These are phyloP conservation scores for Graphilbum ipis-grandicollis DNA, from an alignment of 2,329 filamentous ascomycete genomes.

Conservation along the genomic window DNA sequence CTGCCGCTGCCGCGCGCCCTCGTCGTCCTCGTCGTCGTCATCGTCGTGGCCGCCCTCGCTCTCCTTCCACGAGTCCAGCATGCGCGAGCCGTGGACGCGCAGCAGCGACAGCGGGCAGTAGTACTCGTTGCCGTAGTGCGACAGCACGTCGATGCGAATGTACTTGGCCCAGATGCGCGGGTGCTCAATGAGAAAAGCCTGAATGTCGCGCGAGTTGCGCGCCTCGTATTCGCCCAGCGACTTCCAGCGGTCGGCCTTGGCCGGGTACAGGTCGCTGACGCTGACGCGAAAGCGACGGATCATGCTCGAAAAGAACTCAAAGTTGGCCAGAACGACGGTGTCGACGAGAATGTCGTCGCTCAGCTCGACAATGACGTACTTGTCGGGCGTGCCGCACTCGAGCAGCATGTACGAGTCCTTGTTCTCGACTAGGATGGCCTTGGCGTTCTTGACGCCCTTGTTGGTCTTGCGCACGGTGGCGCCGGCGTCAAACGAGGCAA, in stretches of 20 bases:
- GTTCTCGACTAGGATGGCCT: constrained; percentile 82
- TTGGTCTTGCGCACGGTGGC: constrained; percentile 88
- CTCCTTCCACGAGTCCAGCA: constrained; percentile 86
- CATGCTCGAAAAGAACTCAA: constrained; percentile 98
- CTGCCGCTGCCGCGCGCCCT: constrained; percentile 21
- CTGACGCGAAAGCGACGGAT: constrained; percentile 80
- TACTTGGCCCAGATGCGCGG: constrained; percentile 94
- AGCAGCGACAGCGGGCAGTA: constrained; percentile 88
- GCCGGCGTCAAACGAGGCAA: constrained; percentile 91
- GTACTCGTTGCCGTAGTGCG: constrained; percentile 89
- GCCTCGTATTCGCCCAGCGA: constrained; percentile 79
- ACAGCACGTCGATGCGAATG: constrained; percentile 76
- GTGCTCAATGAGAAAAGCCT: constrained; percentile 86
- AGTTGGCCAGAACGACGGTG: constrained; percentile 93
- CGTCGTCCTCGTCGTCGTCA: constrained; percentile 30
- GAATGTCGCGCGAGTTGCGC: constrained; percentile 80
- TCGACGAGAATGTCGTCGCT: constrained; percentile 79
- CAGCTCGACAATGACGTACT: constrained; percentile 87
- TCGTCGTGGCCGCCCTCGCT: constrained; percentile 50
- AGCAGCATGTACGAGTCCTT: constrained; percentile 98
- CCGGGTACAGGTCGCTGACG: constrained; percentile 86
- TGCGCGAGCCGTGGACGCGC: constrained; percentile 85
- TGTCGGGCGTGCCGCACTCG: constrained; percentile 71
- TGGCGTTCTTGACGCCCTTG: constrained; percentile 68
- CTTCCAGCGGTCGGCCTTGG: constrained; percentile 84